Evolutionary conservation across 73 alveolate species (phyloP).

Genomic region (Blepharisma japonicum): DNA sequence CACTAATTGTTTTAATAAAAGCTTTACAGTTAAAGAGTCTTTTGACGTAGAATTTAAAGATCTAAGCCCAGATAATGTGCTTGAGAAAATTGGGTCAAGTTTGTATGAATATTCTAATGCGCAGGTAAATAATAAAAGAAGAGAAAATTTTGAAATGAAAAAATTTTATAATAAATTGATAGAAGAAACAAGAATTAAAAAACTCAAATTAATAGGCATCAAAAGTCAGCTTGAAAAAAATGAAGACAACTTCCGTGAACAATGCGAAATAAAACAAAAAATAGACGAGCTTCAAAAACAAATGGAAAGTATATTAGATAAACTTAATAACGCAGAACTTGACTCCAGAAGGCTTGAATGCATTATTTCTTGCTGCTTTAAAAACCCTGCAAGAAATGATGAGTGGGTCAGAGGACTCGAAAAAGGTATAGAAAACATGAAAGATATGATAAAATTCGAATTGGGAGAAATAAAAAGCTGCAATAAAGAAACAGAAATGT

Average conservation of each 20-base stretch:
- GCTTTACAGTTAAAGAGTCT: too few species aligned
- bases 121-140: too few species aligned
- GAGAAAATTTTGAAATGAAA: too few species aligned
- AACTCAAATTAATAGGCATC: neutral
- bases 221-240: constrained; percentile 11
- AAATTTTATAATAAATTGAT: too few species aligned
- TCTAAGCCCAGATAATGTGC: too few species aligned
- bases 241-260: constrained; percentile 22
- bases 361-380: constrained; percentile 36
- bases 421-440: constrained; percentile 43
- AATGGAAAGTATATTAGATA: constrained; percentile 40
- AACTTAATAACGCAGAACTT: constrained; percentile 51
- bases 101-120: too few species aligned
- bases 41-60: too few species aligned
- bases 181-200: neutral
- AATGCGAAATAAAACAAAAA: constrained; percentile 22
- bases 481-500: constrained; percentile 30
- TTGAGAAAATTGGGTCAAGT: too few species aligned
- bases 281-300: constrained; percentile 42
- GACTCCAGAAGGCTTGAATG: constrained; percentile 45
- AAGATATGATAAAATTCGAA: constrained; percentile 38
- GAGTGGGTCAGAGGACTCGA: constrained; percentile 52
- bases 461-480: constrained; percentile 28
- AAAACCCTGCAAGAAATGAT: constrained; percentile 54
- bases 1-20: too few species aligned